A percentile compares a stretch with the other conserved stretches of the same genome.
phyloP scores from a whole-genome alignment of 805 yeast species.

The Candida ortonii region DNA sequence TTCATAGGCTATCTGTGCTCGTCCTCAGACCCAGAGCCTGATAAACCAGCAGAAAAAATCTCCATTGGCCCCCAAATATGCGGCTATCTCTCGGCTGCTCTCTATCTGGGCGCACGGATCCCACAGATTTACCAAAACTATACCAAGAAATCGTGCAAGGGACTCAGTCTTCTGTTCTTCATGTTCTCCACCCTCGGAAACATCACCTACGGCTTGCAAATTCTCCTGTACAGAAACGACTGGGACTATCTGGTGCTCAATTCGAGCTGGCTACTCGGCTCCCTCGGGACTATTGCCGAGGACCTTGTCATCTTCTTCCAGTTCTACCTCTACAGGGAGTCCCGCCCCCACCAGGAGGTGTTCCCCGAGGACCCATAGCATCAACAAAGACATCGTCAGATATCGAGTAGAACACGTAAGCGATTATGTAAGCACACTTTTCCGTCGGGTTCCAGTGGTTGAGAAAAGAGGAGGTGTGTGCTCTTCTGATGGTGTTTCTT shows the following conservation, averaged over 20 bases:
- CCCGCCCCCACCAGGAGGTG: conserved; percentile 2
- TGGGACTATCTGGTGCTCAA: conserved; percentile 56
- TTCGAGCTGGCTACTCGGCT: conserved; percentile 75
- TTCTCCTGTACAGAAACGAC: conserved; percentile 63
- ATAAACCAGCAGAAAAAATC: conserved; percentile 28
- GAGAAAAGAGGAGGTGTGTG: no score
- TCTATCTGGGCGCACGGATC: conserved; percentile 66
- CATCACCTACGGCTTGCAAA: conserved; percentile 71
- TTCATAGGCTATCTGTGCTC: conserved; percentile 55
- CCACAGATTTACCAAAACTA: conserved; percentile 88
- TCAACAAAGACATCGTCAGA: no score
- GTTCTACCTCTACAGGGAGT: conserved; percentile 56
- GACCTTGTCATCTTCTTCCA: conserved; percentile 65
- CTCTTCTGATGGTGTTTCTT: no score
- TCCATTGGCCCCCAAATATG: conserved; percentile 58
- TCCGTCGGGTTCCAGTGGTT: not conserved
- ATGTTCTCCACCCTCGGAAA: conserved; percentile 73
- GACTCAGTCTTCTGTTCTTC: conserved; percentile 80
- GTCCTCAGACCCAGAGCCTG: conserved; percentile 28
- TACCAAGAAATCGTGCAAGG: conserved; percentile 73
- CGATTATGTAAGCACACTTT: conserved; percentile 1
- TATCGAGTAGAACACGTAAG: not conserved
- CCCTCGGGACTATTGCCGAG: conserved; percentile 73
- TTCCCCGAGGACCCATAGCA: conserved; percentile 9
- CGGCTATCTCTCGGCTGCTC: conserved; percentile 66